Evolutionary conservation across 768 basidiomycete genomes (phyloP), one percentile per base, ranked within the genome.

Genomic region (Russula ochroleuca): DNA sequence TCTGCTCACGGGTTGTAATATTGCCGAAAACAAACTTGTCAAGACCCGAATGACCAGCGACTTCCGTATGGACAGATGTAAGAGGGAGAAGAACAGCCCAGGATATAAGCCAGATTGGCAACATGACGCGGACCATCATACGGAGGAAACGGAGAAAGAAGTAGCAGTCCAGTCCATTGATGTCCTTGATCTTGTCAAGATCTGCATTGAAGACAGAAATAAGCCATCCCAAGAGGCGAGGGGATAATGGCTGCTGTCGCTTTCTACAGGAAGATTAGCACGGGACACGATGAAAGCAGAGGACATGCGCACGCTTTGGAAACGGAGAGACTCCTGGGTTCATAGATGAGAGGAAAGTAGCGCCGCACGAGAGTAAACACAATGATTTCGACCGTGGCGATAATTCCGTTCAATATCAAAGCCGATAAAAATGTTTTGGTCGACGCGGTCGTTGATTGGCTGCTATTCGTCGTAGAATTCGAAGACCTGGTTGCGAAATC

Each of bases 61-160:
- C 77, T 1, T 69, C 65, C 0, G 85, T 87, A 58, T 79, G 77
- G 56, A 83, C 83, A 28, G 82, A 75, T 6, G 86, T 83, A 69
- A 90, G 74, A 23, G 96, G 96, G 0, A 98, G 76, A 37, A 98
- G 83, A 62, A 97, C 78, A 55, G 77, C 72, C 95, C 96, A 98
- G 2, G 92, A 90, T 40, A 98, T 33, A 54, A 93, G 66, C 95
- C 93, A 99, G 70, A 97, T 92, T 25, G 97, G 95, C 7, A 95
- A 69, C 72, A 98, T 81, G 28, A 94, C 77, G 67, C 86, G 83
- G 55, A 85, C 73, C 84, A 97, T 89, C 80, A 98, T 86, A 54
- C 87, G 84, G 33, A 92, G 79, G 74, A 91, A 98, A 58, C 93
- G 88, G 50, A 97, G 87, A 69, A 90, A 99, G 71, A 95, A 87